phyloP scores from a whole-genome alignment of 257 asterid genomes.

The Capsicum rhomboideum region DNA sequence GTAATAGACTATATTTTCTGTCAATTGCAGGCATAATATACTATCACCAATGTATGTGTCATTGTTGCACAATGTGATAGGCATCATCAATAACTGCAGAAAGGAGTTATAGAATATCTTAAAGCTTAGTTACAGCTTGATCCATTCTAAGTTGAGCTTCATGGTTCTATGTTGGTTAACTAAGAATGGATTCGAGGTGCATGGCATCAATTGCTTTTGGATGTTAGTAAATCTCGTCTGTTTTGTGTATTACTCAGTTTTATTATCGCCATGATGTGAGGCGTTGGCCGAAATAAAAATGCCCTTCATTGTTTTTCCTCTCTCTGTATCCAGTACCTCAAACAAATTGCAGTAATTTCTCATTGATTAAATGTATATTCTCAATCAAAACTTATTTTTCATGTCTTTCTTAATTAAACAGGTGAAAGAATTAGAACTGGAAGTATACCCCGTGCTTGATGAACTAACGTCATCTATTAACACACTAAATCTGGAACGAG shows the following conservation, averaged over 20 bases:
- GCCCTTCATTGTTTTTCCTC: background rate
- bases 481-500: slow-evolving; percentile 93
- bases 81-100: background rate
- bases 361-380: background rate
- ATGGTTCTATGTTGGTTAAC: background rate
- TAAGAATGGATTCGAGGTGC: background rate
- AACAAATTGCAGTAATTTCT: background rate
- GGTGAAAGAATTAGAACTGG: slow-evolving; percentile 87
- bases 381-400: background rate
- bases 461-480: slow-evolving; percentile 82
- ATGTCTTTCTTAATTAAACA: slow-evolving; percentile 24
- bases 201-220: background rate
- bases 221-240: background rate
- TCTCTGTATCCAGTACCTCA: background rate
- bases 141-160: background rate
- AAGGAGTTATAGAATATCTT: background rate
- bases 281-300: background rate
- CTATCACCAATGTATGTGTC: background rate
- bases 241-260: background rate
- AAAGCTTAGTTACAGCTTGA: background rate
- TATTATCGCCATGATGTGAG: background rate
- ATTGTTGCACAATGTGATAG: background rate
- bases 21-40: background rate
- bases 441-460: slow-evolving; percentile 89
- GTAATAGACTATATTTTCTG: background rate